Evolutionary conservation across 805 yeast genomes (phyloP), one percentile per base, ranked within the genome.

Genomic region (Kockiozyma suomiensis): DNA sequence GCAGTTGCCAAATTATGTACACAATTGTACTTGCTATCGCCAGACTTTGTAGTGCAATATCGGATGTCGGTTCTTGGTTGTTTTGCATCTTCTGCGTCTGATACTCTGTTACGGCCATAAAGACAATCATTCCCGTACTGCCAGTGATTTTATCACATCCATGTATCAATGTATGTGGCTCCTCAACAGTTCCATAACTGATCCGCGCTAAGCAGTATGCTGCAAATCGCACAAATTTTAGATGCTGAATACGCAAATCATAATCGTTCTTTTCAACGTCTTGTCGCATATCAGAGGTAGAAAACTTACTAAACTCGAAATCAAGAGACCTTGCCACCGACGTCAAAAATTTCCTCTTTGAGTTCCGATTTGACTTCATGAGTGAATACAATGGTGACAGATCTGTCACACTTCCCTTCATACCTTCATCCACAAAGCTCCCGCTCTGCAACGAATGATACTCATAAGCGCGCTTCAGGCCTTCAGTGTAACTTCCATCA

Each of bases 401-500:
- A 56, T 80, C 78, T 0, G 56, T 40, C 62, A 30, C 72, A 66
- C 3, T 68, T 2, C 58, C 42, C 0, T 75, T 61, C 0, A 74
- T 25, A 12, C 45, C n/a, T 19, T 15, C 28, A 15, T 10, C 43
- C 30, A 38, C 8, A 1, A 25, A 2, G 2, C 28, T 21, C n/a
- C 13, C 10, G 19, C 19, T 32, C 40, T 32, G 47, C 19, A 67
- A 66, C 28, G 69, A 64, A 41, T 81, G 67, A 68, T 83, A 85
- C 0, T 72, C 68, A 1, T 81, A 78, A 0, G 90, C 88, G 25
- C 77, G 61, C 54, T 73, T 80, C 5, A 89, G 68, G 0, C 93
- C 94, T 58, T 85, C 88, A 1, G 78, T 71, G 64, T 88, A 84
- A 53, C 84, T 79, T 5, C 85, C 73, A 50, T 87, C 92, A 23